These are phyloP conservation scores for Carex scoparia DNA, from an alignment of 176 grass and related monocot genomes.

Conservation along the genomic window DNA sequence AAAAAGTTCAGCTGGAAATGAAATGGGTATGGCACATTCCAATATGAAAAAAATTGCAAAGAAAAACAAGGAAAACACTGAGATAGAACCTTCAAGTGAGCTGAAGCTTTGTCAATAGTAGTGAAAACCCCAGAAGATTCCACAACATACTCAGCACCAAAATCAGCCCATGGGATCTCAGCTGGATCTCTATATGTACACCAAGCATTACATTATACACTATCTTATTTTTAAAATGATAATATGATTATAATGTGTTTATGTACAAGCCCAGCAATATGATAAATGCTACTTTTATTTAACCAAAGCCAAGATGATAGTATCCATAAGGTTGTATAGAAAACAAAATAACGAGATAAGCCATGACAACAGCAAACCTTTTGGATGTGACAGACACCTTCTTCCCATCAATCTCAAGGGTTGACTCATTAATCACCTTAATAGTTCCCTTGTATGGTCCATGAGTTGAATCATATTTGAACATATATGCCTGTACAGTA, in stretches of 20 bases:
- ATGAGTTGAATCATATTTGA: conserved; percentile 84
- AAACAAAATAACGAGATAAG: conserved; percentile 25
- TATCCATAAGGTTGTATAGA: not conserved
- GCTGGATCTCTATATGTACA: conserved; percentile 62
- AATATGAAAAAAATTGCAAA: not conserved
- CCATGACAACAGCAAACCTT: conserved; percentile 44
- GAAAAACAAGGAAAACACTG: not conserved
- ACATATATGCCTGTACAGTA: conserved; percentile 72
- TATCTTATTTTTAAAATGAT: not conserved
- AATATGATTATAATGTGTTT: conserved; percentile 16
- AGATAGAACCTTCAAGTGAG: conserved; percentile 76
- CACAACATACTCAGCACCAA: conserved; percentile 86
- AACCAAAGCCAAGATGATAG: not conserved
- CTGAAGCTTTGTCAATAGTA: conserved; percentile 62
- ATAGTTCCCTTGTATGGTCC: conserved; percentile 67
- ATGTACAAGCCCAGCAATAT: not conserved
- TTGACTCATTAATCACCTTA: conserved; percentile 55
- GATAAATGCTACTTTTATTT: not conserved
- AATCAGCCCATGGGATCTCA: conserved; percentile 81
- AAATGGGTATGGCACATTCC: not conserved
- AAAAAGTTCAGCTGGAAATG: not conserved
- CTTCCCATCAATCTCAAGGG: conserved; percentile 85
- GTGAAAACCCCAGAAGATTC: conserved; percentile 99
- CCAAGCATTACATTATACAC: not conserved
- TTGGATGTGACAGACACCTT: conserved; percentile 65